Evolutionary conservation across 306 rosid species (phyloP).

Genomic region (Prunus mume): DNA sequence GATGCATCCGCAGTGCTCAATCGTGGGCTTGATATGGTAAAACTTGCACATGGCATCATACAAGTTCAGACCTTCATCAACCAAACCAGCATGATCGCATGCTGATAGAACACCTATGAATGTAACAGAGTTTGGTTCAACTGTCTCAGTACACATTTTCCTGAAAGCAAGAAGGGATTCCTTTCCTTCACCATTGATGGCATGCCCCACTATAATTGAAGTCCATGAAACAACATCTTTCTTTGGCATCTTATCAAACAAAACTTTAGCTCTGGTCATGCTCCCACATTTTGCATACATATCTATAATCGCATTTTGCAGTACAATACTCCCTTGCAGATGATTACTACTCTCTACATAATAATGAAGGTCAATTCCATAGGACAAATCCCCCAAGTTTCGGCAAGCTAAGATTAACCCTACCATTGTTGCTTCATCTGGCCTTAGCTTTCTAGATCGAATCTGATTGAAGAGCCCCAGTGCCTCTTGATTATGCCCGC

Average conservation of each 20-base stretch:
- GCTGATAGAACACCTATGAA: constrained; percentile 21
- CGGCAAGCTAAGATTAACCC: constrained; percentile 28
- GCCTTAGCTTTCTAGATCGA: constrained; percentile 10
- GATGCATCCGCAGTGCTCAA: constrained; percentile 24
- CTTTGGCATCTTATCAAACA: constrained; percentile 20
- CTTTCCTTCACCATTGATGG: constrained; percentile 22
- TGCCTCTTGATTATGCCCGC: constrained; percentile 14
- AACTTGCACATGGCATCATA: constrained; percentile 8
- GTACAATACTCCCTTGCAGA: constrained; percentile 8
- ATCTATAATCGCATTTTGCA: constrained; percentile 24
- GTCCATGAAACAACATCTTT: constrained; percentile 27
- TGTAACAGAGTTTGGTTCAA: constrained; percentile 21
- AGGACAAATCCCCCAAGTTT: constrained; percentile 14
- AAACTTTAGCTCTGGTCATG: constrained; percentile 15
- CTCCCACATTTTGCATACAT: constrained; percentile 26
- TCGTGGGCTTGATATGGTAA: constrained; percentile 10
- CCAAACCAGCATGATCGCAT: constrained; percentile 19
- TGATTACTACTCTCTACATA: constrained; percentile 8
- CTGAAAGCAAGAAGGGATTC: constrained; percentile 15
- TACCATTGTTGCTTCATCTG: constrained; percentile 27
- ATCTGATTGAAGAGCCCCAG: constrained; percentile 17
- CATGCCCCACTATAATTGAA: constrained; percentile 26
- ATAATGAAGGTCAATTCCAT: constrained; percentile 16
- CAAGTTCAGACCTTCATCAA: constrained; percentile 20
- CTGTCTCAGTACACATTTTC: constrained; percentile 19